Evolutionary conservation across 257 asterid species (phyloP), one percentile per base, ranked within the genome.

Genomic region (Fraxinus anomala): DNA sequence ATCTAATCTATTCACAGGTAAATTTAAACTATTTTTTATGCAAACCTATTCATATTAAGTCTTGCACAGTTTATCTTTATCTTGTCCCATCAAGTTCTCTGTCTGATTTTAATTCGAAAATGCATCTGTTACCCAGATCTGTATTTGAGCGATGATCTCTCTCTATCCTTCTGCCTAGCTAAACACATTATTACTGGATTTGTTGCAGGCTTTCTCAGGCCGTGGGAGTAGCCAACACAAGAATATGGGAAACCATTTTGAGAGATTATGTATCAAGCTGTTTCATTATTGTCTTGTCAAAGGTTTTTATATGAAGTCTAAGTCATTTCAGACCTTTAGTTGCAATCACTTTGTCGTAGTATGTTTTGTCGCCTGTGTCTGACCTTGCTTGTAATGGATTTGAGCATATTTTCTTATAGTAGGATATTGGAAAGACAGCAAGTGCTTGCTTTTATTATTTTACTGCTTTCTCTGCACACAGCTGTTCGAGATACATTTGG

Each of bases 181-280:
- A 47, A 56, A 56, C 47, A 19, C 12, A 8, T 56, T 71, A 39
- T 69, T 67, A 44, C 73, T 68, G 34, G 33, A 65, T 75, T 76
- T 67, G 24, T 61, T 81, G 87, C 67, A 91, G 97, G 97, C 83
- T 83, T 86, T 68, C 77, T 90, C 83, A 86, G 93, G 84, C 77
- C 79, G 44, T 90, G 93, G 96, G 96, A 90, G 88, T 92, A 89
- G 88, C 92, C 95, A 40, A 24, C 88, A 0, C 96, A 87, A 76
- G 94, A 92, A 67, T 90, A 82, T 5, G 89, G 90, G 83, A 92
- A 88, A 78, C 96, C 92, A 67, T 90, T 89, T 84, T 87, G 88
- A 90, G 80, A 83, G 31, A 59, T 70, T 74, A 63, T 7, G 47
- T 68, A 49, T 77, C 63, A 37, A 42, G 75, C 59, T 77, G 68